Percentiles rank a stretch among this genome's conserved stretches.
Evolutionary conservation across 1,139 yeast species (phyloP).

Genomic region (Meyerozyma sp.): DNA sequence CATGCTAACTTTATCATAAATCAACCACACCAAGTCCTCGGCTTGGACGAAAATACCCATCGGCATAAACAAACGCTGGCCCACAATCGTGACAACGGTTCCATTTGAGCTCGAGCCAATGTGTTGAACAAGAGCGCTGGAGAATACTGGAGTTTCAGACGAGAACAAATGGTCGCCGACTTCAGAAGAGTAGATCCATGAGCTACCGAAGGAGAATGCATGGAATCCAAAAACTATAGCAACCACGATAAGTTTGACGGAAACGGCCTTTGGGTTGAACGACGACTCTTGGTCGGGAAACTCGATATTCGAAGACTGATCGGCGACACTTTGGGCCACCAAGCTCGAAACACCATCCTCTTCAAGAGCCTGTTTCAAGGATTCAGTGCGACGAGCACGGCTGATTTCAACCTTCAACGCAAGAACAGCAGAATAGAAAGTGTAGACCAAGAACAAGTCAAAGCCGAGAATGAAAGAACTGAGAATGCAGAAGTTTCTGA

Average conservation of each 20-base stretch:
- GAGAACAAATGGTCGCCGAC: constrained; percentile 20
- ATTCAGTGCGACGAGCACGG: constrained; percentile 80
- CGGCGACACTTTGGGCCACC: constrained; percentile 56
- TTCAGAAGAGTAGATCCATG: constrained; percentile 56
- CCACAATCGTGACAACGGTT: constrained; percentile 60
- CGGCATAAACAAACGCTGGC: constrained; percentile 67
- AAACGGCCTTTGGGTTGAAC: constrained; percentile 28
- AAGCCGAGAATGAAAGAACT: constrained; percentile 67
- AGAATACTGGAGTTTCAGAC: constrained; percentile 28
- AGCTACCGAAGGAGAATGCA: constrained; percentile 67
- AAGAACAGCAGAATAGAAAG: constrained; percentile 82
- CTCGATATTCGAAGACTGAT: constrained; percentile 54
- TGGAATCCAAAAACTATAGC: constrained; percentile 68
- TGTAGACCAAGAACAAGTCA: constrained; percentile 71
- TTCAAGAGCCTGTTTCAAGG: constrained; percentile 76
- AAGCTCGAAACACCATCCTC: constrained; percentile 85
- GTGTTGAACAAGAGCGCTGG: constrained; percentile 36
- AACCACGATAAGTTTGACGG: constrained; percentile 63
- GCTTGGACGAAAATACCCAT: constrained; percentile 55
- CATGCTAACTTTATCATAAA: constrained; percentile 54
- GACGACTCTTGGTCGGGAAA: constrained; percentile 27
- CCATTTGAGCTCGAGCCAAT: constrained; percentile 43
- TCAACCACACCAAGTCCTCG: constrained; percentile 56
- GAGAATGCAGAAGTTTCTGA: constrained; percentile 78
- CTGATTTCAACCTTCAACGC: constrained; percentile 88